Base-by-base conservation (phyloP, 1,139 yeast species). In the Protomyces lactucae-debilis region DNA sequence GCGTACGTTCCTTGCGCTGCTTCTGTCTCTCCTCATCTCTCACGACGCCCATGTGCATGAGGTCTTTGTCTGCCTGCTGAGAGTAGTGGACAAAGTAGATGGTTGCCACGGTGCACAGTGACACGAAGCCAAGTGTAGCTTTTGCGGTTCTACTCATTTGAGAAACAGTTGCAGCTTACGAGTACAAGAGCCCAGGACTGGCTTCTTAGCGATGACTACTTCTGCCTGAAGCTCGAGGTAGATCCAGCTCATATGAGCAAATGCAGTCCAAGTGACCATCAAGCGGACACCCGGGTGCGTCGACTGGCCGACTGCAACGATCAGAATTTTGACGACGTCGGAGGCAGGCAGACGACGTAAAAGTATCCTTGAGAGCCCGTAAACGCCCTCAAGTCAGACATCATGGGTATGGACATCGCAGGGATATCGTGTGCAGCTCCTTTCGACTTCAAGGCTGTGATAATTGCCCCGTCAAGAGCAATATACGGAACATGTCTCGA, bases 11-110 rank as follows among this genome's bases (percentile, higher is more conserved):
- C 43, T 64, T 56, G 37, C 69, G 66, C 36, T 69, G 64, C 23
- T 67, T 61, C 37, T 66, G 67, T 4, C 71, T 66, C 55, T 69
- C 71, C n/a, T 52, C 66, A 43, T 69, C 71, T 10, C 64, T 52
- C 35, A 69, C 55, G 14, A 69, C 70, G 14, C 71, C 71, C 52
- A 69, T 68, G 43, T 66, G 68, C 69, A 69, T 68, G 45, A 55
- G 43, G 16, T 59, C 63, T 45, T 59, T 59, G 63, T 69, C 71
- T 9, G 35, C 59, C 51, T 69, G 65, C 46, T 69, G 71, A 14
- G 65, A 60, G 54, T 67, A 61, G 60, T 69, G 71, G 5, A 69
- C 71, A 43, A 69, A 69, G 51, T 54, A 60, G 52, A 69, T 64
- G 51, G 66, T 68, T n/a, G 65, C 66, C 4, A 60, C 65, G 14